Percentiles rank a stretch among this genome's conserved stretches.
Evolutionary conservation across 2,329 filamentous ascomycete genomes (phyloP).

Genomic region (Aspergillus sp.): DNA sequence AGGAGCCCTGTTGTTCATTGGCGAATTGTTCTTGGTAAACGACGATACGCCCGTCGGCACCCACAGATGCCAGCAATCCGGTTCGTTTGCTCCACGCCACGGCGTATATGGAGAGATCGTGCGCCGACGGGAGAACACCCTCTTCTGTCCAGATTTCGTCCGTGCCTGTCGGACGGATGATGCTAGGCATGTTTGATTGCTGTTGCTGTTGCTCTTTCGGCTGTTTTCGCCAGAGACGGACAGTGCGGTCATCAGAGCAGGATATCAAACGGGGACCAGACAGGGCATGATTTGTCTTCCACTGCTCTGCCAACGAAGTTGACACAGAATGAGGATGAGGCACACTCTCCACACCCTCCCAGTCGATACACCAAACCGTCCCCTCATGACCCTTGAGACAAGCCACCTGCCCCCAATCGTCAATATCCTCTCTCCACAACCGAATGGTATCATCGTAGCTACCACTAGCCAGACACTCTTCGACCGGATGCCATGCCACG

Average conservation of each 20-base stretch:
- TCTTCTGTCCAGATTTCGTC: conserved; percentile 82
- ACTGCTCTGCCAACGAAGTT: conserved; percentile 12
- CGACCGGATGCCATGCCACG: conserved; percentile 80
- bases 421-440: conserved; percentile 81
- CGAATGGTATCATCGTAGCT: conserved; percentile 91
- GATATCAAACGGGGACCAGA: conserved; percentile 60
- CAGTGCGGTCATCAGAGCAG: conserved; percentile 75
- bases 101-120: conserved; percentile 77
- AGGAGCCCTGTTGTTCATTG: conserved; percentile 8
- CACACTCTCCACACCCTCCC: conserved; percentile 44
- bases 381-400: conserved; percentile 72
- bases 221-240: conserved; percentile 70
- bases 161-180: conserved; percentile 64
- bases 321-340: conserved; percentile 8
- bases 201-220: conserved; percentile 43
- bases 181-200: conserved; percentile 68
- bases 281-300: conserved; percentile 23
- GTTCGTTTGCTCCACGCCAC: conserved; percentile 73
- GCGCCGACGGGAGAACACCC: conserved; percentile 63
- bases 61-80: conserved; percentile 77
- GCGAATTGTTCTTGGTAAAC: conserved; percentile 63
- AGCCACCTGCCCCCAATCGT: conserved; percentile 89
- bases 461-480: conserved; percentile 75
- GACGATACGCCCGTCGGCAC: conserved; percentile 75
- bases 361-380: conserved; percentile 85